Evolutionary conservation across 352 stramenopile genomes (phyloP), one percentile per base, ranked within the genome.

Genomic region (Phytophthora sojae): DNA sequence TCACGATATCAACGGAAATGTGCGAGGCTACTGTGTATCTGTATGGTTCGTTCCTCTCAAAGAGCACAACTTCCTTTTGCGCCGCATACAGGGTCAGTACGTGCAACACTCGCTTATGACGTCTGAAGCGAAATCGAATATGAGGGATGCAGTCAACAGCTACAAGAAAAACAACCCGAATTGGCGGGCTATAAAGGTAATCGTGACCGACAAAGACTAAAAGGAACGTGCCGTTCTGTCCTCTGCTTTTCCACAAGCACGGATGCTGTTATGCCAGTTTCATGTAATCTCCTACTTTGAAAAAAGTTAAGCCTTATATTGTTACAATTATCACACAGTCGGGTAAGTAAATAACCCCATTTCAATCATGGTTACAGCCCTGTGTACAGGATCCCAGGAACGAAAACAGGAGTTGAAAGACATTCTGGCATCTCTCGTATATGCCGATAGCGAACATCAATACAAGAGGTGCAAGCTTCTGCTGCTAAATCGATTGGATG

Each of bases 71-170:
- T 29, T 29, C 2, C 25, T 1, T 9, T 42, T 42, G 6, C 6
- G 32, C 32, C 2, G 7, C 6, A 14, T 42, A 14, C 7, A 42
- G 32, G 32, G 57, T 4, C 57, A 64, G 17, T 64, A 56, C 26
- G 57, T 64, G n/a, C n/a, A n/a, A 26, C 57, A 64, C 17, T 30
- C 57, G 3, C 57, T 64, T 21, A 14, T 64, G 25, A 57, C 45
- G 3, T 50, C 44, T 9, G 45, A 57, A 49, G 55, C 45, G 1
- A 64, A 55, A 42, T 23, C 26, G 6, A 64, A 64, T 25, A 64
- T 64, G 57, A 6, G 4, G 7, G 44, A 64, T 26, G 44, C 57
- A 8, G 6, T 55, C 12, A 64, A 47, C 15, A 54, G 19, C 11
- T 64, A 57, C 29, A 45, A 57, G 44, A 55, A 64, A 12, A 47